Evolutionary conservation across 768 basidiomycete species (phyloP).

Genomic region (Podaxis sp.): DNA sequence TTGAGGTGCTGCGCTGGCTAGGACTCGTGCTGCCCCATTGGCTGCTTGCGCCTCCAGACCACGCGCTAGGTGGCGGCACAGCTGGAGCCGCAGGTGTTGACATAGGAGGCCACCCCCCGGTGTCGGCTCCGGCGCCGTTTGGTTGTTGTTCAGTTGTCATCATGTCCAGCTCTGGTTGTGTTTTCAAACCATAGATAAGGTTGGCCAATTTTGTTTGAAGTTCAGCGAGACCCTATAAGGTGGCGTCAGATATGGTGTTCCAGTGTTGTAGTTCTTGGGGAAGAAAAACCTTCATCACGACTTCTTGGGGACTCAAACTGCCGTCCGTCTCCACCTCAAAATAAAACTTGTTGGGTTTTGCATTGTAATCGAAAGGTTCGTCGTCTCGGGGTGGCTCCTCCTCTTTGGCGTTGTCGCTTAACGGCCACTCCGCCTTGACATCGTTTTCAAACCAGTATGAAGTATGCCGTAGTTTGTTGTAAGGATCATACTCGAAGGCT

Average conservation of each 20-base stretch:
- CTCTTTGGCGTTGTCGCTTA: constrained; percentile 81
- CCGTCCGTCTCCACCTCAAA: constrained; percentile 95
- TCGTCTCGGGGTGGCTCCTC: constrained; percentile 81
- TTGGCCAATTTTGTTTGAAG: constrained; percentile 80
- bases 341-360: constrained; percentile 89
- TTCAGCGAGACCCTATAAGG: constrained; percentile 65
- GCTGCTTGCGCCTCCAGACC: constrained; percentile 25
- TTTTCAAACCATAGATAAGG: constrained; percentile 73
- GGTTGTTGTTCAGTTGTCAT: constrained; percentile 39
- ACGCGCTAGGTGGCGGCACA: constrained; percentile 18
- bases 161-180: constrained; percentile 55
- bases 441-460: constrained; percentile 92
- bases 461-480: constrained; percentile 96
- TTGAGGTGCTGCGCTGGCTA: constrained; percentile 7
- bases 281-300: constrained; percentile 69
- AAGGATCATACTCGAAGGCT: constrained; percentile 95
- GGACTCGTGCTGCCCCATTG: constrained; percentile 15
- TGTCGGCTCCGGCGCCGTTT: constrained; percentile 23
- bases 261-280: constrained; percentile 5
- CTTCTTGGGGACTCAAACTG: constrained; percentile 83
- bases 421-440: constrained; percentile 84
- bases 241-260: constrained; percentile 1
- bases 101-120: constrained; percentile 23
- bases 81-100: constrained; percentile 25
- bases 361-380: constrained; percentile 83